phyloP scores from a whole-genome alignment of 257 asterid genomes.

The Cruciata laevipes region DNA sequence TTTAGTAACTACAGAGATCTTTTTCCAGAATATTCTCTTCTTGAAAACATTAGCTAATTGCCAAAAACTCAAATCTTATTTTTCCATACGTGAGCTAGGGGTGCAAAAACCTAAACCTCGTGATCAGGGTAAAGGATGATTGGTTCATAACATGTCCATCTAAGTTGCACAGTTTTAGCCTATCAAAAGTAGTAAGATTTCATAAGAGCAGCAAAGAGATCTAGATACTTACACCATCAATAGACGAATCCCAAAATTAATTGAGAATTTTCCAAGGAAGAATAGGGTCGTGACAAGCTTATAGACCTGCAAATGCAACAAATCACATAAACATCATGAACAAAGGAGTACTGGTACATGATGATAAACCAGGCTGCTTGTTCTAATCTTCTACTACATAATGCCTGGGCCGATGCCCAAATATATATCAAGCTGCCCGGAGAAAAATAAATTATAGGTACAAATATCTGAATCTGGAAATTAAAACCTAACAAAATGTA shows the following conservation, averaged over 20 bases:
- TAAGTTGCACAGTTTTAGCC: not conserved
- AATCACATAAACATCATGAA: not conserved
- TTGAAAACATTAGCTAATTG: not conserved
- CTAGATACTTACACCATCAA: slow-evolving; percentile 74
- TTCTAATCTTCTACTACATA: not conserved
- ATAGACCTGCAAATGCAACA: slow-evolving; percentile 54
- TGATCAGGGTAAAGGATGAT: not conserved
- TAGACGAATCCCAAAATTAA: slow-evolving; percentile 97
- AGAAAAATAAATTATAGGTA: too few species aligned
- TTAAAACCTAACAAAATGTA: too few species aligned
- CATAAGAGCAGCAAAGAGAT: not conserved
- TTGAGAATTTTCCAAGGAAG: slow-evolving; percentile 78
- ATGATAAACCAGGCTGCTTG: not conserved
- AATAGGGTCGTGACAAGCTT: slow-evolving; percentile 73
- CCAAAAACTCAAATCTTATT: not conserved
- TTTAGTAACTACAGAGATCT: not conserved
- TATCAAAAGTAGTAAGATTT: not conserved
- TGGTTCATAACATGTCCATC: too few species aligned
- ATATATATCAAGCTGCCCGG: too few species aligned
- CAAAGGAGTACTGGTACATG: not conserved
- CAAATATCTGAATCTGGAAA: too few species aligned
- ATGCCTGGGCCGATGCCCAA: too few species aligned
- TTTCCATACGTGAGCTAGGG: not conserved
- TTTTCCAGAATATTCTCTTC: not conserved
- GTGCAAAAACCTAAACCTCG: not conserved